Evolutionary conservation across 176 grass and related monocot genomes (phyloP).

Genomic region (Themeda triandra): DNA sequence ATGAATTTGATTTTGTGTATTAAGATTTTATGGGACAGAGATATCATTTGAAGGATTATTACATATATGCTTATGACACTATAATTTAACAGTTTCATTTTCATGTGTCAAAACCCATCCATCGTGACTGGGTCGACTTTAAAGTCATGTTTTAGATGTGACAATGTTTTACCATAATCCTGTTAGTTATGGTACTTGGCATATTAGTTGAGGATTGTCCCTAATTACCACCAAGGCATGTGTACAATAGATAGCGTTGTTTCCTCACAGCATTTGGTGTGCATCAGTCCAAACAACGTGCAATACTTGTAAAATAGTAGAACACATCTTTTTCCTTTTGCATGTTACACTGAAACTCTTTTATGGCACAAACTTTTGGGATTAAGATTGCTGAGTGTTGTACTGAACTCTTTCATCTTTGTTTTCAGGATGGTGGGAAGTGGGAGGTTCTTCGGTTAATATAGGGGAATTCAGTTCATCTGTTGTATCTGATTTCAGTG

Average conservation of each 20-base stretch:
- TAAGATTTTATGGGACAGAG: neutral
- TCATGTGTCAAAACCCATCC: neutral
- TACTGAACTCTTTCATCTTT: neutral
- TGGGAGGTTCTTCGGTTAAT: neutral
- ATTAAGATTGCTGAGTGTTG: neutral
- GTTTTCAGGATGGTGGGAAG: constrained; percentile 27
- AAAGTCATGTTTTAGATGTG: neutral
- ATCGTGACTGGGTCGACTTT: neutral
- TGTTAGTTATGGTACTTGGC: neutral
- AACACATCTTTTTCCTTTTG: neutral
- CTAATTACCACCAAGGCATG: neutral
- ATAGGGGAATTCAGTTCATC: neutral
- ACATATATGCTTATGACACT: neutral
- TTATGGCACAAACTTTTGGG: neutral
- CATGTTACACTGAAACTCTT: neutral
- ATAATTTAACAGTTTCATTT: neutral
- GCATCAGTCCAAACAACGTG: neutral
- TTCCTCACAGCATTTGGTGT: neutral
- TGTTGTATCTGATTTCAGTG: neutral
- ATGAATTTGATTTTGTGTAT: neutral
- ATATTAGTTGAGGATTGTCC: neutral
- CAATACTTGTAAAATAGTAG: neutral
- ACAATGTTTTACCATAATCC: neutral
- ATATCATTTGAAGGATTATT: neutral
- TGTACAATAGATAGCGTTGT: neutral